Evolutionary conservation across 441 rosid genomes (phyloP).

Genomic region (Manihot esculenta): DNA sequence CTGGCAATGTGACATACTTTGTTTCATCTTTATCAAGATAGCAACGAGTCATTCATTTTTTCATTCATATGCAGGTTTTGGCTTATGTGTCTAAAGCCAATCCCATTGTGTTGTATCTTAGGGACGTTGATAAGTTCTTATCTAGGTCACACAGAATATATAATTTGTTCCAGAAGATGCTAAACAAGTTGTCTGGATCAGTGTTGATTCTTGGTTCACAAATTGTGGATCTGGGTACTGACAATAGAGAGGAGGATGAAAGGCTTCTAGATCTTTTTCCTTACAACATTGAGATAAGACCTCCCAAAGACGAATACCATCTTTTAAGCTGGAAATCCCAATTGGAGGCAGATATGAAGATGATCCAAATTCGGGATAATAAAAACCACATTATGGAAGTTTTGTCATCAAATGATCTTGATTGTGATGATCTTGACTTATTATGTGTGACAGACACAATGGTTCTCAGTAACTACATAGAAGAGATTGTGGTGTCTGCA

Average conservation of each 20-base stretch:
- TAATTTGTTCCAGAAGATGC: constrained; percentile 72
- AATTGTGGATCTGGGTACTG: constrained; percentile 60
- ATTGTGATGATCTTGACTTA: constrained; percentile 79
- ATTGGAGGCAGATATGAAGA: constrained; percentile 90
- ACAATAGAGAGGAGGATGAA: constrained; percentile 59
- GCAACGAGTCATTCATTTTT: constrained; percentile 5
- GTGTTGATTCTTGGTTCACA: constrained; percentile 83
- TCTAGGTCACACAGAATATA: constrained; percentile 68
- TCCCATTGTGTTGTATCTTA: constrained; percentile 72
- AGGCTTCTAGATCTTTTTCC: constrained; percentile 80
- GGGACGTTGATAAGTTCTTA: constrained; percentile 68
- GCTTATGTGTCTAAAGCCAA: constrained; percentile 67
- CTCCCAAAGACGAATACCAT: constrained; percentile 79
- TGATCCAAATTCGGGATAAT: constrained; percentile 82
- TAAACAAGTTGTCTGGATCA: constrained; percentile 64
- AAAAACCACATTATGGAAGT: constrained; percentile 90
- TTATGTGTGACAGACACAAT: constrained; percentile 77
- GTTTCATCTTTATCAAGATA: not conserved
- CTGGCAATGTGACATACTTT: not conserved
- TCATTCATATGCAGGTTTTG: constrained; percentile 54
- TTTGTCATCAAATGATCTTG: constrained; percentile 84
- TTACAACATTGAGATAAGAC: constrained; percentile 71
- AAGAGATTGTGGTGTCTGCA: constrained; percentile 89
- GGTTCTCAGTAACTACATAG: constrained; percentile 66
- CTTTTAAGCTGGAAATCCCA: constrained; percentile 80